Conservation (phyloP, 2,329 filamentous ascomycete genomes). For the Chaetoscypha palmicola region DNA sequence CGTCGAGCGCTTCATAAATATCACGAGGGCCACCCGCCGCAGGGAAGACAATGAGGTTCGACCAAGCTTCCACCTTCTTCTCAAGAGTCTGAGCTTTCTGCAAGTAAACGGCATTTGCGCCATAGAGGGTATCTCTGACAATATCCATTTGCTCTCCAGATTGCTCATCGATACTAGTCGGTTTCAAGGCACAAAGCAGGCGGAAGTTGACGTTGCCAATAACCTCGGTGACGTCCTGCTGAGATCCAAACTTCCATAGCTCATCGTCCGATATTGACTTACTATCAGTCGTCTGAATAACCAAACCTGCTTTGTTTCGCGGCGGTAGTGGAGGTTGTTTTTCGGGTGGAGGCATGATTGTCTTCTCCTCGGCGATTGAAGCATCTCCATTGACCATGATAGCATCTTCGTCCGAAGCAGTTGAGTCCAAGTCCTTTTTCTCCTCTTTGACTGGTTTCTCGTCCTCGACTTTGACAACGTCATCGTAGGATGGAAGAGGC, state of each 20-base stretch:
- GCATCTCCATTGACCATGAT: constrained; percentile 34
- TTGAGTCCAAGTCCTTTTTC: neutral
- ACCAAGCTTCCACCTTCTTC: constrained; percentile 36
- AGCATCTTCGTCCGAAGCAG: constrained; percentile 14
- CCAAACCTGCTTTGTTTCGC: constrained; percentile 29
- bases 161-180: constrained; percentile 53
- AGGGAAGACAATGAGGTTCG: constrained; percentile 54
- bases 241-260: constrained; percentile 37
- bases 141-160: constrained; percentile 74
- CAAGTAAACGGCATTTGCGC: constrained; percentile 53
- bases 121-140: constrained; percentile 65
- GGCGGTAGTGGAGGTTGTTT: constrained; percentile 31
- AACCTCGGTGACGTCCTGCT: constrained; percentile 95
- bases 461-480: constrained; percentile 4
- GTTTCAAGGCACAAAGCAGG: constrained; percentile 78
- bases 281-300: constrained; percentile 26
- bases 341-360: constrained; percentile 18
- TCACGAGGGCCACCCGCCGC: constrained; percentile 45
- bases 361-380: constrained; percentile 7
- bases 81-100: constrained; percentile 43
- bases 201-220: constrained; percentile 89
- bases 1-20: constrained; percentile 79
- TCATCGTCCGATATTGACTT: constrained; percentile 28
- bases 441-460: constrained; percentile 3
- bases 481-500: constrained; percentile 14